A percentile compares a stretch with the other conserved stretches of the same genome.
Conservation (phyloP, 345 rosid genomes). For the Eucalyptus guilfoylei region DNA sequence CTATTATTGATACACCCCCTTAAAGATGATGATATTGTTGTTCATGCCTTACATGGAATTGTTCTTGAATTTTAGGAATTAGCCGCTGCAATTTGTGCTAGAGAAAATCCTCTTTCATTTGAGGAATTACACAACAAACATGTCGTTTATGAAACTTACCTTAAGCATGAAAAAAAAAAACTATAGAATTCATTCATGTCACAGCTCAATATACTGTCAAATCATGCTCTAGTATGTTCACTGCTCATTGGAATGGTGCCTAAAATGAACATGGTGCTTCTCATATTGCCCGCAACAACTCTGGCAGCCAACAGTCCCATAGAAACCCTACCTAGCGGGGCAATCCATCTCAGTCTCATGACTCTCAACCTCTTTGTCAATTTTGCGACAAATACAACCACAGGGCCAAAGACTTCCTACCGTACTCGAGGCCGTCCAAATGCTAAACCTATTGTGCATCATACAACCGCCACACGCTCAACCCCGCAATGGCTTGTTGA, state of each 20-base stretch:
- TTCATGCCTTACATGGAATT: background rate
- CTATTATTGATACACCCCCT: background rate
- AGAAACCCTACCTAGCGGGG: no score
- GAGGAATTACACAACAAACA: background rate
- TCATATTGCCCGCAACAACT: background rate
- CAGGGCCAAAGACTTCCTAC: background rate
- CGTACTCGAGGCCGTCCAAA: background rate
- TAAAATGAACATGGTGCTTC: background rate
- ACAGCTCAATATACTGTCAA: background rate
- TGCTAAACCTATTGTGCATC: background rate
- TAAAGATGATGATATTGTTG: background rate
- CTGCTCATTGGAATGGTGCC: background rate
- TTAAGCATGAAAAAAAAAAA: background rate
- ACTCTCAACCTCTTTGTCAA: background rate
- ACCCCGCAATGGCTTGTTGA: background rate
- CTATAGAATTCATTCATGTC: no score
- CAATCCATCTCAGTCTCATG: background rate
- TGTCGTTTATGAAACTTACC: background rate
- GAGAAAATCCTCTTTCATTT: background rate
- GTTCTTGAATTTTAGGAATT: background rate
- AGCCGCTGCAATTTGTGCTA: background rate
- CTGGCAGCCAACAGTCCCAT: accelerated
- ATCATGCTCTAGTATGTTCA: background rate
- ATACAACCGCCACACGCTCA: background rate
- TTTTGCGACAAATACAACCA: background rate